Conservation (phyloP, 2,329 filamentous ascomycete species). For the Fusarium sp. region DNA sequence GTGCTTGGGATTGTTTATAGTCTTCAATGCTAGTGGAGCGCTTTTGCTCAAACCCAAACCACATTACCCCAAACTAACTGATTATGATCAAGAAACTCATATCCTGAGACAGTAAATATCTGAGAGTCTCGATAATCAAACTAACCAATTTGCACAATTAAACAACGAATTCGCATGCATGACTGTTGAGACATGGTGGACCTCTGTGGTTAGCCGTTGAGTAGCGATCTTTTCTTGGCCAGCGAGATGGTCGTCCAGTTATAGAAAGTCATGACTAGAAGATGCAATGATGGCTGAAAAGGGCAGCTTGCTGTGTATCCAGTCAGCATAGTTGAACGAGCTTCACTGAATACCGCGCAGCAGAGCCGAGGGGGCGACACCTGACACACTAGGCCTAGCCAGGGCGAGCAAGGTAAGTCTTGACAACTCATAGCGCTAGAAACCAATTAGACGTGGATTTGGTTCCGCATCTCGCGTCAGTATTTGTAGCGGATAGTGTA, state of each 20-base stretch:
- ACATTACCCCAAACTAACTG: constrained; percentile 1
- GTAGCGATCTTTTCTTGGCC: constrained; percentile 15
- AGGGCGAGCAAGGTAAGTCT: constrained; percentile 10
- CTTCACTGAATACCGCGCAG: constrained; percentile 3
- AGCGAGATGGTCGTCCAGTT: not conserved
- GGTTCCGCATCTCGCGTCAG: constrained; percentile 22
- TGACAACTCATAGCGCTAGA: constrained; percentile 21
- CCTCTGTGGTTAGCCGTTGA: not conserved
- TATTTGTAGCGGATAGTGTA: constrained; percentile 15
- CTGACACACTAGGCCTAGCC: constrained; percentile 26
- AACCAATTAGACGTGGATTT: not conserved
- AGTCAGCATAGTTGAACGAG: constrained; percentile 9
- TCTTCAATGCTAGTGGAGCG: constrained; percentile 14
- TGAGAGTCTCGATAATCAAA: constrained; percentile 5
- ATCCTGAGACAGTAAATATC: constrained; percentile 1
- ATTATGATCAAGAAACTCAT: not conserved
- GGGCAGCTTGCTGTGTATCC: constrained; percentile 5
- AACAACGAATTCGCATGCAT: not conserved
- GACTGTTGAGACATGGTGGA: constrained; percentile 6
- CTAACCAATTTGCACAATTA: not conserved
- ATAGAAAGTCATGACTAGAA: not conserved
- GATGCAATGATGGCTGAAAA: not conserved
- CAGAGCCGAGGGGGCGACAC: constrained; percentile 29
- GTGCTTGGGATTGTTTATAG: constrained; percentile 22
- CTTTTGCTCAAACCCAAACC: not conserved